Conservation (phyloP, 768 basidiomycete species). For the Trametes punicea region DNA sequence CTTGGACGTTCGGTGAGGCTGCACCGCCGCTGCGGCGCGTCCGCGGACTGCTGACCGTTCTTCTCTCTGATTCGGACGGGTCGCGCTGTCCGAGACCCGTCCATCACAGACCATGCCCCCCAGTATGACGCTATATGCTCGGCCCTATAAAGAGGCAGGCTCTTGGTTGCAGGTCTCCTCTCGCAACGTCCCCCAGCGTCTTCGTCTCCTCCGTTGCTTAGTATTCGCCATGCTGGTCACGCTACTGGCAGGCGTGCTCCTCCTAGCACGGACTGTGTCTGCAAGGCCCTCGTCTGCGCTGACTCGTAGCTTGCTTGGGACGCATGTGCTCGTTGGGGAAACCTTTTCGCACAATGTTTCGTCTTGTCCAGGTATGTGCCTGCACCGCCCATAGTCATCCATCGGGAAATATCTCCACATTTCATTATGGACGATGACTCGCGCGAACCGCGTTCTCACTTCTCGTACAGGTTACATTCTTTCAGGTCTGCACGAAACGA, state of each 20-base stretch:
- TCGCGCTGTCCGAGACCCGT: background rate
- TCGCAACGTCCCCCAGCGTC: background rate
- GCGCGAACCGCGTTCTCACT: background rate
- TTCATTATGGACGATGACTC: no score
- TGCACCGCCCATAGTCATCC: no score
- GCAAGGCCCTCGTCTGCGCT: background rate
- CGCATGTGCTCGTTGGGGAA: background rate
- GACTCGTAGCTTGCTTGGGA: background rate
- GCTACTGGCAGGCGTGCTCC: slow-evolving; percentile 9
- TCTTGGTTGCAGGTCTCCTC: background rate
- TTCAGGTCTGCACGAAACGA: slow-evolving; percentile 39
- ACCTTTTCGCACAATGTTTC: slow-evolving; percentile 15
- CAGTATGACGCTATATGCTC: background rate
- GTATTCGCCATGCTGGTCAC: slow-evolving; percentile 13
- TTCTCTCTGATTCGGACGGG: slow-evolving; percentile 2
- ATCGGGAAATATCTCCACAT: no score
- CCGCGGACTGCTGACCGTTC: background rate
- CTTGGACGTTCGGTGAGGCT: background rate
- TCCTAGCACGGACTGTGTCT: background rate
- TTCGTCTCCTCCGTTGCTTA: background rate
- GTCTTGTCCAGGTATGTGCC: slow-evolving; percentile 18
- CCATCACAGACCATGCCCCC: background rate
- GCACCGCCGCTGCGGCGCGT: background rate
- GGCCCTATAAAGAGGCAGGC: slow-evolving; percentile 4
- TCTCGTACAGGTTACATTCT: slow-evolving; percentile 50